Evolutionary conservation across 805 yeast species (phyloP), one percentile per base, ranked within the genome.

Genomic region (Zygoascus ofunaensis): DNA sequence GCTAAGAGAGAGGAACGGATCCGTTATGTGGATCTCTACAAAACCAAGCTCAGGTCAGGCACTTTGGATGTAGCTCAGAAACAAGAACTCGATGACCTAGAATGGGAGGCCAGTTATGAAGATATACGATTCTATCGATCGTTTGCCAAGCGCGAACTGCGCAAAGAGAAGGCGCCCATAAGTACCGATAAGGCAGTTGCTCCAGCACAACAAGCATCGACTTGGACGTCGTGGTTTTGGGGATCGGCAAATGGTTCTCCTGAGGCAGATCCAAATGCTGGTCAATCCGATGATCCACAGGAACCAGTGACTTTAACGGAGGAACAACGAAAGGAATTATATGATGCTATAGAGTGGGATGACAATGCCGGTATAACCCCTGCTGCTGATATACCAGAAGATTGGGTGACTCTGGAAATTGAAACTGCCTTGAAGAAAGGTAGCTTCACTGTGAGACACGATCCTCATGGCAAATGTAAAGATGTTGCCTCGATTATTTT

Each of bases 291-390:
- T 3, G 65, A 70, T 2, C 12, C 12, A 26, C 30, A 26, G 30
- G 30, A 26, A 12, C 30, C 30, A 8, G 59, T 79, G 22, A 67
- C 69, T 4, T 74, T 92, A 60, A 77, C 92, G 0, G 95, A 86
- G 12, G 95, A 87, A 52, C 96, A 92, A 57, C 73, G 85, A 50
- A 73, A 86, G 57, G 98, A 94, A 47, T 69, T 92, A 18, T 89
- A 87, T 57, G 94, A 86, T 48, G 94, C 97, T 0, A 89, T 92
- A 51, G 99, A 89, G 50, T 89, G 80, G 59, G 85, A 89, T 53
- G 95, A 89, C 49, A 55, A 70, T 1, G 77, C 77, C 23, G 66
- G 80, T 1, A 48, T 56, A 4, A 38, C 50, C 12, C 37, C 55
- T 15, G 42, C 54, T 10, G 47, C 59, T 5, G 80, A 82, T 47